Conservation (phyloP, 208 protist species). For the Phytomonas sp. region DNA sequence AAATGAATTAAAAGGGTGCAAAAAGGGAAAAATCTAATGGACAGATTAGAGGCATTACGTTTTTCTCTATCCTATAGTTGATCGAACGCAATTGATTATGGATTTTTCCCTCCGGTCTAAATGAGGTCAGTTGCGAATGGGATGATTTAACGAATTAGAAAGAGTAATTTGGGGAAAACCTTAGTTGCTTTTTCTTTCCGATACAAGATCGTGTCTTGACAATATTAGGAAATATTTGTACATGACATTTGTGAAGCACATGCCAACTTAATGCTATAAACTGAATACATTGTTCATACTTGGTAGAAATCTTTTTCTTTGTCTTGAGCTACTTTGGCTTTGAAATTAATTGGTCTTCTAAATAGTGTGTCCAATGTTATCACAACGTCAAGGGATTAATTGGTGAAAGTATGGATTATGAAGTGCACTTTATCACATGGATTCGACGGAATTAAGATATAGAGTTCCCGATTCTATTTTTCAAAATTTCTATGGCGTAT, state of each 20-base stretch:
- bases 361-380: background rate
- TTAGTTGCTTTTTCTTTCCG: background rate
- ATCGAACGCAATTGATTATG: background rate
- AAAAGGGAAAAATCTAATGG: background rate
- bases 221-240: background rate
- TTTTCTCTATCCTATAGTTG: background rate
- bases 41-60: background rate
- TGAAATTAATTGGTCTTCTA: background rate
- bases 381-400: background rate
- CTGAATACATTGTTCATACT: background rate
- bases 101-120: background rate
- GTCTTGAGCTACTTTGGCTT: background rate
- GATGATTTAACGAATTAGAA: background rate
- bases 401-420: background rate
- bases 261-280: background rate
- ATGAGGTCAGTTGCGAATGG: background rate
- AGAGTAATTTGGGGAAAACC: background rate
- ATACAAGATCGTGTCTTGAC: background rate
- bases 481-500: slow-evolving; percentile 5
- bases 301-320: background rate
- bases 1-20: background rate
- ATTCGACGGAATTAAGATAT: slow-evolving; percentile 16
- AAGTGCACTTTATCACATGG: background rate
- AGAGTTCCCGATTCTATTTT: background rate
- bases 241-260: background rate